Percentiles rank a stretch among this genome's conserved stretches.
Evolutionary conservation across 106 monocot species (phyloP).

Genomic region (Phalaenopsis aphrodite): DNA sequence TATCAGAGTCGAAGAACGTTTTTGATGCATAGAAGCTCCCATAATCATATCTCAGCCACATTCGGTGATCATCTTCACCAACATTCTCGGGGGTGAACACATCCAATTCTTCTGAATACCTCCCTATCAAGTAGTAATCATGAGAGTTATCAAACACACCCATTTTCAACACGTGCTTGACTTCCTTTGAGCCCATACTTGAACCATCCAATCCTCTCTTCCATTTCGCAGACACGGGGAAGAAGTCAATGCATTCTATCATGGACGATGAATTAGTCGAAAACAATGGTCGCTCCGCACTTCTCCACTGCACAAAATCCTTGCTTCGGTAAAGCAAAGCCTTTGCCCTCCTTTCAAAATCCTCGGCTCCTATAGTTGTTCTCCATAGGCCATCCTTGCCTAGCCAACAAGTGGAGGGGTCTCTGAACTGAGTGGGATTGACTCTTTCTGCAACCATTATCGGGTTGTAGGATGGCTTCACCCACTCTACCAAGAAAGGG

Average conservation of each 20-base stretch:
- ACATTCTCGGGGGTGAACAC: constrained; percentile 38
- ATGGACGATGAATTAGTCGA: constrained; percentile 7
- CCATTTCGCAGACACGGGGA: neutral
- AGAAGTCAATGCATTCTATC: constrained; percentile 17
- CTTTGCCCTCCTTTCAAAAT: neutral
- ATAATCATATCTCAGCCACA: constrained; percentile 63
- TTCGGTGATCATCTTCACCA: constrained; percentile 23
- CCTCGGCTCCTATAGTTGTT: constrained; percentile 6
- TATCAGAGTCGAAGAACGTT: constrained; percentile 55
- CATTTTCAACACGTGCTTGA: constrained; percentile 19
- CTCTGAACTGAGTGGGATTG: constrained; percentile 10
- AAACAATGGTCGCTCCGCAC: constrained; percentile 8
- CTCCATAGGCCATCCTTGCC: constrained; percentile 29
- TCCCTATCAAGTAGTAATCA: constrained; percentile 28
- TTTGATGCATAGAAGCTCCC: constrained; percentile 90
- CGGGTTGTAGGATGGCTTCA: constrained; percentile 34
- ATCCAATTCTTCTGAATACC: constrained; percentile 18
- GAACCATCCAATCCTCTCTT: neutral
- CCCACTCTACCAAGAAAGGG: constrained; percentile 35
- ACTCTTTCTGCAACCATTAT: constrained; percentile 15
- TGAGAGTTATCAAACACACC: constrained; percentile 7
- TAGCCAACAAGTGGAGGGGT: constrained; percentile 20
- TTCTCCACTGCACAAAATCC: constrained; percentile 26
- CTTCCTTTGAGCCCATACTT: neutral
- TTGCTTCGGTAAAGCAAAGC: constrained; percentile 14